These are phyloP conservation scores for Vigna trinervia DNA, from an alignment of 306 rosid species.

Conservation along the genomic window DNA sequence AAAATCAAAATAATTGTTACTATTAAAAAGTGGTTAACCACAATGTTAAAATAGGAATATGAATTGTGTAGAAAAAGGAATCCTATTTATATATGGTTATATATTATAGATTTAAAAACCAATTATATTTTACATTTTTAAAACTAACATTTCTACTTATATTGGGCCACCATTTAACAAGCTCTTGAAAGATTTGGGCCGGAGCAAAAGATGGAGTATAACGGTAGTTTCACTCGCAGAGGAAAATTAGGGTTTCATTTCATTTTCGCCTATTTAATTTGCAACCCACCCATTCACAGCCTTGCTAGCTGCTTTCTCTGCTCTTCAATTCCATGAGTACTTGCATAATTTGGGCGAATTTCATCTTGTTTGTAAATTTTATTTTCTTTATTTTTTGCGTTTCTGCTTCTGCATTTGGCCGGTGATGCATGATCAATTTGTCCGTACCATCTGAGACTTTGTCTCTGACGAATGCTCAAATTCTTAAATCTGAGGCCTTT, in stretches of 20 bases:
- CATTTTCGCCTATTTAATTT: slow-evolving; percentile 41
- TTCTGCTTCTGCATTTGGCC: slow-evolving; percentile 37
- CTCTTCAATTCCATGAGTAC: background rate
- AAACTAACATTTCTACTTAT: too few relatives aligned
- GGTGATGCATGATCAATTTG: slow-evolving; percentile 56
- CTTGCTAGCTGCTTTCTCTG: background rate
- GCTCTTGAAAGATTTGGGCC: background rate
- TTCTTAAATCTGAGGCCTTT: slow-evolving; percentile 54
- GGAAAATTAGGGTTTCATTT: slow-evolving; percentile 13
- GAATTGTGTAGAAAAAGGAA: too few relatives aligned
- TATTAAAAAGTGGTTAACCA: too few relatives aligned
- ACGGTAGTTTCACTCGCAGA: background rate
- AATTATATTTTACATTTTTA: too few relatives aligned
- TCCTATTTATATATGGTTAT: too few relatives aligned
- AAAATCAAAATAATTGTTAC: too few relatives aligned
- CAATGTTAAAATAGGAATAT: too few relatives aligned
- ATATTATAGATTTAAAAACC: too few relatives aligned
- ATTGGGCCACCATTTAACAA: background rate
- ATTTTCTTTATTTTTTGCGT: background rate
- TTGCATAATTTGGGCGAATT: background rate
- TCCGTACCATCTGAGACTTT: slow-evolving; percentile 68
- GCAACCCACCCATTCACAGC: background rate
- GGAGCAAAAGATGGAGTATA: background rate
- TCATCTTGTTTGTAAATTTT: fast-evolving
- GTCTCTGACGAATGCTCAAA: slow-evolving; percentile 46